Percentiles rank a stretch among this genome's conserved stretches.
These are phyloP conservation scores for Rhizopogon vesiculosus DNA, from an alignment of 768 basidiomycete species.

Conservation along the genomic window DNA sequence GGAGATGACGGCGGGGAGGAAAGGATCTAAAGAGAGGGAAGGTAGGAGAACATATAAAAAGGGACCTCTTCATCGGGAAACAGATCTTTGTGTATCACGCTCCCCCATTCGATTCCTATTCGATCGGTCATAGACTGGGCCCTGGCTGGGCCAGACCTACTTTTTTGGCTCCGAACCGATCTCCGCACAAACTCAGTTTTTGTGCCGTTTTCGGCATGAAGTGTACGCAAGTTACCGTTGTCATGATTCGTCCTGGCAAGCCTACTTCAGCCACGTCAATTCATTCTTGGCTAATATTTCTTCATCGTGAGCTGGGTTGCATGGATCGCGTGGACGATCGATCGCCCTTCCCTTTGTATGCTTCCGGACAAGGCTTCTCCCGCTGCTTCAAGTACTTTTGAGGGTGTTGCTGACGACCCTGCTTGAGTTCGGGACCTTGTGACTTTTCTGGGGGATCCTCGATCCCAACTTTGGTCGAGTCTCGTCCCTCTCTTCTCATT, in stretches of 20 bases:
- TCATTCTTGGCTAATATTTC: background rate
- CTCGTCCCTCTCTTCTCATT: background rate
- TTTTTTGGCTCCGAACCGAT: constrained; percentile 17
- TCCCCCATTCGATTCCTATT: constrained; percentile 29
- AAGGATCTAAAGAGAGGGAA: constrained; percentile 27
- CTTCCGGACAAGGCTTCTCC: too few relatives aligned
- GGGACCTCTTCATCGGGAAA: constrained; percentile 29
- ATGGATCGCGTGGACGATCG: background rate
- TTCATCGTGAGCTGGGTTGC: background rate
- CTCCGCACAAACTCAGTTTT: constrained; percentile 24
- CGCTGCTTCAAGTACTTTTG: too few relatives aligned
- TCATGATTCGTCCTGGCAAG: background rate
- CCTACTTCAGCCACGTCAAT: background rate
- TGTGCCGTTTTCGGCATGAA: constrained; percentile 10
- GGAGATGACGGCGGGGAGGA: constrained; percentile 27
- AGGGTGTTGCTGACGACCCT: too few relatives aligned
- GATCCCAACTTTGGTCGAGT: background rate
- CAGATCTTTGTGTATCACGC: constrained; percentile 31
- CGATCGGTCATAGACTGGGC: constrained; percentile 27
- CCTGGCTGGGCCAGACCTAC: constrained; percentile 27
- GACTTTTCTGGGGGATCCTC: background rate
- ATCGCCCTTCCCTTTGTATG: background rate
- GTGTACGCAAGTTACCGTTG: background rate
- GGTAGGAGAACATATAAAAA: constrained; percentile 34
- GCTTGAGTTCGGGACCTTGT: background rate